Base-by-base conservation (phyloP, 768 basidiomycete species). In the Nidula microcarpa region DNA sequence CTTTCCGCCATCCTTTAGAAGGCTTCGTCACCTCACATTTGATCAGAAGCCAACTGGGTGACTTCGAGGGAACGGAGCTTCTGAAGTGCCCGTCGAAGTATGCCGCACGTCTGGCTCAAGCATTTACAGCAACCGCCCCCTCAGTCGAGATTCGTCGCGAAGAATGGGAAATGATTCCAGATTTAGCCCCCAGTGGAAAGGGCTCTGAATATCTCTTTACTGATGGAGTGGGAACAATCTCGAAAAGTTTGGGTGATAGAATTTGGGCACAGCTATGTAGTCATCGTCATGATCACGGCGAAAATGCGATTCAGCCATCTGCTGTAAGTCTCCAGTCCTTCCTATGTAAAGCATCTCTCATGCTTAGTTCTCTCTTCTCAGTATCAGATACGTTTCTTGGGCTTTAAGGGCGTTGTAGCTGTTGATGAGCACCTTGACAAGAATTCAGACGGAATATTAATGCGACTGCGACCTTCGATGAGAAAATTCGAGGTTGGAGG, bases 331-430 rank as follows among this genome's bases (percentile, higher is more conserved):
- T n/a, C 7, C 13, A 17, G 23, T 14, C 36, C 32, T 49, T 47
- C 50, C 46, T 45, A 7, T 32, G 34, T 41, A 50, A 36, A 37
- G 62, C 50, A 41, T 53, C 36, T 50, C 47, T 4, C 11, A 13
- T 41, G 39, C 11, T 5, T 11, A 44, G 54, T 34, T 23, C 43
- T n/a, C 23, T 51, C 23, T 30, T 30, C 23, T 30, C 23, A 87
- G 78, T 88, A 85, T 64, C 89, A 89, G 70, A 91, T 93, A 47
- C 83, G 92, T 45, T 88, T 93, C 63, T 65, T 93, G 44, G 91
- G 89, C 16, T 91, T 77, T 68, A 94, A 94, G 66, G 93, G 92
- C 0, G 81, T 94, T 18, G 87, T 94, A 0, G 76, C 71, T 4
- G 76, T 93, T 9, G 91, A 94, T 59, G 67, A 68, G 48, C 65